Evolutionary conservation across 345 rosid genomes (phyloP).

Genomic region (Clarkia xantiana): DNA sequence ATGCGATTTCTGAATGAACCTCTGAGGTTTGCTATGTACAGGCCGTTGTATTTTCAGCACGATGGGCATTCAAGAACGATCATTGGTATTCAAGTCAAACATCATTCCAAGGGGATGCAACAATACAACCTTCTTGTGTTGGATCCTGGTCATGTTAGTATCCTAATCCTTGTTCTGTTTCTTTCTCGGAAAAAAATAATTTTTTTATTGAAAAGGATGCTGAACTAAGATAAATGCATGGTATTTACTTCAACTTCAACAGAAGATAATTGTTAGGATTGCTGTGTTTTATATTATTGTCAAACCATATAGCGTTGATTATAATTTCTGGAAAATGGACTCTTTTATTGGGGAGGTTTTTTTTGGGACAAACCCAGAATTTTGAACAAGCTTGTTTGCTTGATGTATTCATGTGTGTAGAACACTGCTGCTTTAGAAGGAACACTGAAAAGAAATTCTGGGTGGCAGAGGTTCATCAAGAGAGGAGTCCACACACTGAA

Average conservation of each 20-base stretch:
- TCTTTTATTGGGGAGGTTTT: too few relatives aligned
- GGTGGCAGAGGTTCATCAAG: slow-evolving; percentile 58
- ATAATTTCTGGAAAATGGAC: too few relatives aligned
- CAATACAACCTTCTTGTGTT: slow-evolving; percentile 46
- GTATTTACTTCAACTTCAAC: too few relatives aligned
- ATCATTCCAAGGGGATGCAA: slow-evolving; percentile 25
- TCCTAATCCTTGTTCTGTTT: not conserved
- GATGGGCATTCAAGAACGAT: slow-evolving; percentile 77
- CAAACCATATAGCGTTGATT: too few relatives aligned
- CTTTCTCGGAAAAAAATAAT: not conserved
- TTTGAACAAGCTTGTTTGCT: too few relatives aligned
- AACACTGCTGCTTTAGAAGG: slow-evolving; percentile 40
- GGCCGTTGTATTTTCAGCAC: slow-evolving; percentile 81
- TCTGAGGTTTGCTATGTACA: slow-evolving; percentile 13
- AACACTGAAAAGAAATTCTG: slow-evolving; percentile 36
- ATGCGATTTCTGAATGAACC: too few relatives aligned
- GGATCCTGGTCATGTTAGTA: slow-evolving; percentile 64
- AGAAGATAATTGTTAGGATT: too few relatives aligned
- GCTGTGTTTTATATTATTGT: too few relatives aligned
- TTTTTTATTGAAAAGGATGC: too few relatives aligned
- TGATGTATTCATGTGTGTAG: slow-evolving; percentile 13
- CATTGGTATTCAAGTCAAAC: slow-evolving; percentile 53
- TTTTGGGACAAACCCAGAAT: too few relatives aligned
- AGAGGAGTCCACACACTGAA: slow-evolving; percentile 63
- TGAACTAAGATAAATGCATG: too few relatives aligned